phyloP scores from a whole-genome alignment of 495 filamentous ascomycete species.

The Hyaloscypha hepaticicola region DNA sequence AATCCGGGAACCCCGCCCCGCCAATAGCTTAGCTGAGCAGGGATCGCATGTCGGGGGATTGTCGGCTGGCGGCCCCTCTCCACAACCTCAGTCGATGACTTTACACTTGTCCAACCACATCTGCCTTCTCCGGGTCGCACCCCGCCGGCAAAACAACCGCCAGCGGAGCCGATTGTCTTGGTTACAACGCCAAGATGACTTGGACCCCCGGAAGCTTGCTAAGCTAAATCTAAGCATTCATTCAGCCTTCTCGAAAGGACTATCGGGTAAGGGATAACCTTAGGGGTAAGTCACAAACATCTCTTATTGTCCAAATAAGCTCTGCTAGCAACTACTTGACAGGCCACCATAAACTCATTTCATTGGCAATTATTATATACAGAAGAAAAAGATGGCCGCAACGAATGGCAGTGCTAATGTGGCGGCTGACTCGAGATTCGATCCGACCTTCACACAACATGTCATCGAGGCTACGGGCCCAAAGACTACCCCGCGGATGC shows the following conservation, averaged over 20 bases:
- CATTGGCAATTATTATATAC: background rate
- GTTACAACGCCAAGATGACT: background rate
- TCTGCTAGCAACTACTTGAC: background rate
- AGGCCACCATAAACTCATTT: background rate
- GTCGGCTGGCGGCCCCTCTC: background rate
- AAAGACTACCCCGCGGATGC: conserved; percentile 55
- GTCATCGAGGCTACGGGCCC: conserved; percentile 68
- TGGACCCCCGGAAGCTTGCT: background rate
- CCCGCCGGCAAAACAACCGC: background rate
- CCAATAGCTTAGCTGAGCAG: background rate
- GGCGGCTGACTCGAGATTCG: conserved; percentile 39
- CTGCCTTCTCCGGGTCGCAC: background rate
- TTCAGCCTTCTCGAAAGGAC: background rate
- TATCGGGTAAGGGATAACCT: background rate
- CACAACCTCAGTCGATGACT: background rate
- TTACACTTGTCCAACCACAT: background rate
- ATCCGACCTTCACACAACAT: conserved; percentile 63
- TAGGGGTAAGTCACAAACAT: background rate
- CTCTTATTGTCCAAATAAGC: background rate
- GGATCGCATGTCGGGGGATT: background rate
- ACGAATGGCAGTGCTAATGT: conserved; percentile 1
- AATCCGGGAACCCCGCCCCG: background rate
- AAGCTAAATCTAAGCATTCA: background rate
- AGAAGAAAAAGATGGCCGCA: background rate
- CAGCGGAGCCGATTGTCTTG: background rate